A percentile compares a stretch with the other conserved stretches of the same genome.
phyloP scores from a whole-genome alignment of 257 asterid genomes.

The Lycium ferocissimum region DNA sequence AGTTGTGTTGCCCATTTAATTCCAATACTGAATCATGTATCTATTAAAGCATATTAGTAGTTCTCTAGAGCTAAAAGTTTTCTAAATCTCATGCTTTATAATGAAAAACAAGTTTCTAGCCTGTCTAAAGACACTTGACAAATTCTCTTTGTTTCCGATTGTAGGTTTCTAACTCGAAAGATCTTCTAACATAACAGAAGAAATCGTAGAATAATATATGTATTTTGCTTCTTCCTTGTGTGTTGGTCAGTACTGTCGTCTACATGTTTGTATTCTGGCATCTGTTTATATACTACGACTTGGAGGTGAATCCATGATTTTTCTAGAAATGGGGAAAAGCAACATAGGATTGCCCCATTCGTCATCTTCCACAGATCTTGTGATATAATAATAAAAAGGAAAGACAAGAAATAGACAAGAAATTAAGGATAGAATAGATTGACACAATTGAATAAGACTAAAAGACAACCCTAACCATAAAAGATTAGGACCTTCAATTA shows the following conservation, averaged over 20 bases:
- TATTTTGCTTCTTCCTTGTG: not conserved
- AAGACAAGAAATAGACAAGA: too few species aligned
- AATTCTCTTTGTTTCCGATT: not conserved
- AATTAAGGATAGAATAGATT: too few species aligned
- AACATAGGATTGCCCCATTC: not conserved
- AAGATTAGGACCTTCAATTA: too few species aligned
- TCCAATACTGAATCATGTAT: not conserved
- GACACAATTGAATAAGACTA: too few species aligned
- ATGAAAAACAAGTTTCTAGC: not conserved
- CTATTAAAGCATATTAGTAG: not conserved
- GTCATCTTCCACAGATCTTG: not conserved
- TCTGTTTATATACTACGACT: not conserved
- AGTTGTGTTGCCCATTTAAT: not conserved
- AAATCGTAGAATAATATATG: not conserved
- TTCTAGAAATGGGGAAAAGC: conserved; percentile 1
- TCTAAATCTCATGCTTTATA: not conserved
- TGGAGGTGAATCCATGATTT: not conserved
- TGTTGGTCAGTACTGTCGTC: not conserved
- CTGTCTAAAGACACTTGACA: not conserved
- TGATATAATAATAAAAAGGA: too few species aligned
- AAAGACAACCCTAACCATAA: too few species aligned
- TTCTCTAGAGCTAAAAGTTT: not conserved
- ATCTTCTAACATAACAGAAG: conserved; percentile 17
- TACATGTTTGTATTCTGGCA: not conserved
- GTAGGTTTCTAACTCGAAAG: not conserved